Percentiles rank a stretch among this genome's conserved stretches.
These are phyloP conservation scores for Aegilops sharonensis DNA, from an alignment of 176 grass and related monocot species.

Conservation along the genomic window DNA sequence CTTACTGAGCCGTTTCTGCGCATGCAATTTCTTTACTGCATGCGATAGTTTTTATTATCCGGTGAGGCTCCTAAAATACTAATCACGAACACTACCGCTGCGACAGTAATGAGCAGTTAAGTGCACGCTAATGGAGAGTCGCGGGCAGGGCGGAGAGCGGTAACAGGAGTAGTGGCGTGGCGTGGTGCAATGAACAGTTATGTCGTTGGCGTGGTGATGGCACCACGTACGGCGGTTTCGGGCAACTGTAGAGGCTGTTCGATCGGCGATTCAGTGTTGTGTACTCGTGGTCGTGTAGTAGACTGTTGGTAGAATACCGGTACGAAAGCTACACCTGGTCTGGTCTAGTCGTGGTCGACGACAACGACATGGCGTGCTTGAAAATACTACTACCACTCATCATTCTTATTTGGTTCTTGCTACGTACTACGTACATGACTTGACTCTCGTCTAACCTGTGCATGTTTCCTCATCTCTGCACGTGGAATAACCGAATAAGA, in stretches of 20 bases:
- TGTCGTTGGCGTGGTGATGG: conserved; percentile 24
- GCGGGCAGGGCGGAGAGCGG: too few species aligned
- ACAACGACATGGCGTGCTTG: background rate
- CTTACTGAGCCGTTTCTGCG: too few species aligned
- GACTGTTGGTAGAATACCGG: background rate
- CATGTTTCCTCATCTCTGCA: too few species aligned
- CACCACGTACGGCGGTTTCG: background rate
- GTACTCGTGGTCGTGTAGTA: background rate
- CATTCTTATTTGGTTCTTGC: too few species aligned
- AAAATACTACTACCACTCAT: background rate
- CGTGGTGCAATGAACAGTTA: background rate
- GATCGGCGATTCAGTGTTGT: background rate
- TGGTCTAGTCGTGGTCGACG: background rate
- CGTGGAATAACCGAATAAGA: too few species aligned
- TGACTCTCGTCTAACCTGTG: too few species aligned
- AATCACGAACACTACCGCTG: background rate
- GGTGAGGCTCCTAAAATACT: too few species aligned
- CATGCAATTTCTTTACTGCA: background rate
- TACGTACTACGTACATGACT: too few species aligned
- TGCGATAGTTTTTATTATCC: conserved; percentile 21
- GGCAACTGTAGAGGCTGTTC: background rate
- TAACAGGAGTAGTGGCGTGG: background rate
- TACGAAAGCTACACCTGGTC: background rate
- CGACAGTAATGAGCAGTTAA: background rate
- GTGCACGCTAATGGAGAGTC: background rate